Evolutionary conservation across 495 filamentous ascomycete species (phyloP), one percentile per base, ranked within the genome.

Genomic region (Sphaerosporella brunnea): DNA sequence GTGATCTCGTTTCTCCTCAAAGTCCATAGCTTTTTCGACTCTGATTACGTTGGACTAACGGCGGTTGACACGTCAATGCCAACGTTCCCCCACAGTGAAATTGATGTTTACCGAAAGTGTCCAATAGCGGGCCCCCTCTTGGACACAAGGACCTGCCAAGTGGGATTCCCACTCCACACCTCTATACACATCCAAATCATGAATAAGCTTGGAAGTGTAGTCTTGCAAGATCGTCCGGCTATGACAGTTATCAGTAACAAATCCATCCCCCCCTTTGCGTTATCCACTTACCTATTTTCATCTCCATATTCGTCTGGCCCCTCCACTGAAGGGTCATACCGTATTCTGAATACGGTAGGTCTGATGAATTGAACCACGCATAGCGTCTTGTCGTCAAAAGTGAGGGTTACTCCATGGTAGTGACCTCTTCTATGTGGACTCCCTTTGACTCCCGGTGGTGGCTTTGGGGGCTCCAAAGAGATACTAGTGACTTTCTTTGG

Each of bases 351-450:
- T 7, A 54, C 47, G 4, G 26, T 51, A 2, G 54, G 54, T 13
- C 54, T 24, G 26, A 56, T n/a, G n/a, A 56, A 56, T 23, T 56
- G 54, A 15, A 55, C 8, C 15, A 53, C 36, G 16, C 18, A 35
- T 4, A 55, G 1, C 35, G 50, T 52, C 1, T 21, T 23, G 10
- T 48, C 45, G 38, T 48, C 28, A 32, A 52, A 52, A 0, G 15
- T 37, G n/a, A 48, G 13, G 4, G 45, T 48, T 11, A 51, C 16
- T 20, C 42, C 50, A 36, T 23, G 50, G 18, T 40, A 40, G 37
- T 40, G 37, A 16, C n/a, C 37, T 40, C 37, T 13, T 13, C 21
- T 10, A 16, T 13, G 37, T 13, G n/a, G 15, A 10, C 1, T 40
- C 37, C n/a, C n/a, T 13, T 40, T 21, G 37, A 13, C n/a, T 20